Conservation (phyloP, 169 alveolate species). For the Pseudocohnilembus persalinus region DNA sequence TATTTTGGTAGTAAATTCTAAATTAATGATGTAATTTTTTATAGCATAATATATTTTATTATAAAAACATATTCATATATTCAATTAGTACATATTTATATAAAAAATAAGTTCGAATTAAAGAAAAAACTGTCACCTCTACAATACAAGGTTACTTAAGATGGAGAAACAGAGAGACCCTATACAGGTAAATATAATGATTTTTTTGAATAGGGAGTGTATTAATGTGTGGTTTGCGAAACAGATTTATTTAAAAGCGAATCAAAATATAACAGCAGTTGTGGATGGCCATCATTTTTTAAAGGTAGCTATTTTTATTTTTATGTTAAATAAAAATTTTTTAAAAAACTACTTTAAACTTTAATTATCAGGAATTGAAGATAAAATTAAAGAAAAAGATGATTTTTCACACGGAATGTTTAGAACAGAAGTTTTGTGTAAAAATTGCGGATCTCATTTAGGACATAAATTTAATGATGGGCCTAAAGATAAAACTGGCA, state of each 20-base stretch:
- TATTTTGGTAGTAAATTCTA: too few species aligned
- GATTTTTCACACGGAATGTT: slow-evolving; percentile 55
- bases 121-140: slow-evolving; percentile 21
- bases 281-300: slow-evolving; percentile 79
- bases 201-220: slow-evolving; percentile 49
- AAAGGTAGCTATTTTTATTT: background rate
- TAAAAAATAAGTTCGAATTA: slow-evolving; percentile 7
- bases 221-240: slow-evolving; percentile 52
- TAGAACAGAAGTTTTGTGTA: slow-evolving; percentile 63
- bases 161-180: slow-evolving; percentile 46
- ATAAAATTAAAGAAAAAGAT: background rate
- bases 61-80: too few species aligned
- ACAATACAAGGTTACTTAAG: slow-evolving; percentile 44
- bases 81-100: too few species aligned
- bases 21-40: too few species aligned
- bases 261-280: slow-evolving; percentile 57
- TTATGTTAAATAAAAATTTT: background rate
- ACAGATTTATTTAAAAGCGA: slow-evolving; percentile 37
- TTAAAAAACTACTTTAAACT: background rate
- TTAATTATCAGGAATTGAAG: background rate
- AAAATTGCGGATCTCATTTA: slow-evolving; percentile 61
- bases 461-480: slow-evolving; percentile 71
- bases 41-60: too few species aligned
- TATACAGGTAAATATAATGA: slow-evolving; percentile 46
- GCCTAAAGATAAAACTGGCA: slow-evolving; percentile 48